Conservation (phyloP, 805 yeast species). For the Saccharomycopsis fibuligera region DNA sequence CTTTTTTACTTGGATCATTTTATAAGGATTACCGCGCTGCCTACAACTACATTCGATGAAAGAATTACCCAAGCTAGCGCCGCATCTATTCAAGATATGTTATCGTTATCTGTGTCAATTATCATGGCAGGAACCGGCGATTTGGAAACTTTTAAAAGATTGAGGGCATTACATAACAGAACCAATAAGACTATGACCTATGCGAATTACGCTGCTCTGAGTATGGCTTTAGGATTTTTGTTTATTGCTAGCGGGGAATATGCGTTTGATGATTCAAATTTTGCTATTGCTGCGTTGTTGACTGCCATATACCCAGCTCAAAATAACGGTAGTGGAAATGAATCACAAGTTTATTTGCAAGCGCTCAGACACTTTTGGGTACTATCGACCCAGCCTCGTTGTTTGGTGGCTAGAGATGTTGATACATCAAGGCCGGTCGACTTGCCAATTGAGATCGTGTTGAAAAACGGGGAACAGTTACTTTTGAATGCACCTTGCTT, state of each 20-base stretch:
- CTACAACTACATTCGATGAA: slow-evolving; percentile 49
- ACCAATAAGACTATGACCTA: slow-evolving; percentile 38
- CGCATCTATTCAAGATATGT: slow-evolving; percentile 46
- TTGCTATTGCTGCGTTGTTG: slow-evolving; percentile 63
- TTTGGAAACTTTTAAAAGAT: slow-evolving; percentile 63
- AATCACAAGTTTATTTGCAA: slow-evolving; percentile 61
- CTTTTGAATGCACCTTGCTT: slow-evolving; percentile 56
- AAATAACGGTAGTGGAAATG: slow-evolving; percentile 25
- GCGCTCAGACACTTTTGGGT: slow-evolving; percentile 91
- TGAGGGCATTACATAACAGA: slow-evolving; percentile 62
- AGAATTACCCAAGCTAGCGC: slow-evolving; percentile 49
- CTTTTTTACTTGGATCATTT: slow-evolving; percentile 48
- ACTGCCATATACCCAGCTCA: slow-evolving; percentile 66
- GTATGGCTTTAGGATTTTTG: slow-evolving; percentile 79
- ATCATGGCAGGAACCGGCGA: slow-evolving; percentile 93
- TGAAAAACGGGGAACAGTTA: slow-evolving; percentile 34
- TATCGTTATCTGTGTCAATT: slow-evolving; percentile 60
- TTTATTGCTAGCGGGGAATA: slow-evolving; percentile 92
- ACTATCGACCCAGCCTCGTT: slow-evolving; percentile 70
- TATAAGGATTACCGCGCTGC: slow-evolving; percentile 36
- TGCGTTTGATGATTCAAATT: slow-evolving; percentile 56
- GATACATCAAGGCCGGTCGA: slow-evolving; percentile 47
- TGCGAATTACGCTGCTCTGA: slow-evolving; percentile 72
- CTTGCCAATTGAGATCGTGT: slow-evolving; percentile 32
- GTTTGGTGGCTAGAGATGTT: slow-evolving; percentile 71